Conservation (phyloP, 1,284 basidiomycete species). For the Rhodotorula sp. region DNA sequence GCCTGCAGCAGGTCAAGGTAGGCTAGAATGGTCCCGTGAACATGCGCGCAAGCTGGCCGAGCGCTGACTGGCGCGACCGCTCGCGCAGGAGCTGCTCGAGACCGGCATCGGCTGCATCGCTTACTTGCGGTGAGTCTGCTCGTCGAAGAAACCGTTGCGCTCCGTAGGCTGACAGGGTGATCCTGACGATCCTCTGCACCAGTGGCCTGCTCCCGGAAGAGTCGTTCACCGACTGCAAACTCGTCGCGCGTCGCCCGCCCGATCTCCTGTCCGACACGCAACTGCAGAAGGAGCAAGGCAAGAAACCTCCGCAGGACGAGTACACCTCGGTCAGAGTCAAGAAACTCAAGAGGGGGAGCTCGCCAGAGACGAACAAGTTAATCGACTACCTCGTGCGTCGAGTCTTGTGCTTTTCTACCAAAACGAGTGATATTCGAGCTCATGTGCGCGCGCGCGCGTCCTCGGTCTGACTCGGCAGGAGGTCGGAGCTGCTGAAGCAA, state of each 20-base stretch:
- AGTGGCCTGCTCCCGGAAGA: slow-evolving; percentile 73
- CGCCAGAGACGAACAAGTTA: slow-evolving; percentile 72
- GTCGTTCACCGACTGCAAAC: slow-evolving; percentile 70
- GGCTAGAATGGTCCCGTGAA: slow-evolving; percentile 47
- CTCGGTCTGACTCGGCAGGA: slow-evolving; percentile 22
- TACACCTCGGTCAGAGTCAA: slow-evolving; percentile 53
- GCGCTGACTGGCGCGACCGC: slow-evolving; percentile 41
- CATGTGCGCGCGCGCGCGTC: too few species aligned
- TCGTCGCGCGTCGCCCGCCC: slow-evolving; percentile 29
- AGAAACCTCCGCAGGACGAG: slow-evolving; percentile 25
- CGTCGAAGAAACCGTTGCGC: too few species aligned
- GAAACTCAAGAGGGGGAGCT: slow-evolving; percentile 70
- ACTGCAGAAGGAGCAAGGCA: slow-evolving; percentile 51
- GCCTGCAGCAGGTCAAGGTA: slow-evolving; percentile 50
- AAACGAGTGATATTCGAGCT: background rate
- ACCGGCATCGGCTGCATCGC: slow-evolving; percentile 74
- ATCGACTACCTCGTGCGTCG: slow-evolving; percentile 66
- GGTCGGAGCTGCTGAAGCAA: slow-evolving; percentile 38
- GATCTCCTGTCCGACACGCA: slow-evolving; percentile 46
- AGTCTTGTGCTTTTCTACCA: background rate
- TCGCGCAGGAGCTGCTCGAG: slow-evolving; percentile 61
- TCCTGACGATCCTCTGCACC: background rate
- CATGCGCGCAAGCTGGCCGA: slow-evolving; percentile 53
- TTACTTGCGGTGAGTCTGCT: slow-evolving; percentile 61
- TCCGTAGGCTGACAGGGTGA: background rate